A percentile compares a stretch with the other conserved stretches of the same genome.
These are phyloP conservation scores for Lentinula edodes DNA, from an alignment of 768 basidiomycete genomes.

Conservation along the genomic window DNA sequence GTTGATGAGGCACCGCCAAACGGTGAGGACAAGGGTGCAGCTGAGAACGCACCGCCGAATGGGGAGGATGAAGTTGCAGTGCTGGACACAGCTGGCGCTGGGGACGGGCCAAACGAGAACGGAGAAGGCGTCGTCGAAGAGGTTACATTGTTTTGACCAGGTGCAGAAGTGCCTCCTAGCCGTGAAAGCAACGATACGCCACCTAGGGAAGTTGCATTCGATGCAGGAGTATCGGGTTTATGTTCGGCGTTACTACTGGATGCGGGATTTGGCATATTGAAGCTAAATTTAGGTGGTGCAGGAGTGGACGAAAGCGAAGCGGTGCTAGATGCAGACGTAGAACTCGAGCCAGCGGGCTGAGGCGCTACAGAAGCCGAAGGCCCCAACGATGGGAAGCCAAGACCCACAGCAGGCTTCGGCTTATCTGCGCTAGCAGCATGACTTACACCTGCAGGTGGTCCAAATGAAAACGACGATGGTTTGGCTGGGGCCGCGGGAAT, in stretches of 20 bases:
- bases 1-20: conserved; percentile 8
- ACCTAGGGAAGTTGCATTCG: conserved; percentile 11
- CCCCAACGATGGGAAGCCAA: conserved; percentile 9
- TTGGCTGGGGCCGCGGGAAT: conserved; percentile 11
- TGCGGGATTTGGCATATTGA: neutral
- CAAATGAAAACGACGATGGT: conserved; percentile 14
- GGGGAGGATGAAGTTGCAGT: neutral
- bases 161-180: conserved; percentile 2
- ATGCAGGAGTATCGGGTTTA: neutral
- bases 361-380: conserved; percentile 3
- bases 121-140: conserved; percentile 10
- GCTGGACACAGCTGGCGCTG: conserved; percentile 9
- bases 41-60: conserved; percentile 8
- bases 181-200: conserved; percentile 6
- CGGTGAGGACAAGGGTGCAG: conserved; percentile 4
- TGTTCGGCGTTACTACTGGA: conserved; percentile 8
- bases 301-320: neutral
- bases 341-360: neutral
- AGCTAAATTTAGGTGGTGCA: conserved; percentile 9
- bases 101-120: conserved; percentile 15
- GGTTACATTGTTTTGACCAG: conserved; percentile 11
- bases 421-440: conserved; percentile 4
- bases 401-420: conserved; percentile 8
- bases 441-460: conserved; percentile 4
- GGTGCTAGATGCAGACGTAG: neutral